These are phyloP conservation scores for Tillandsia leiboldiana DNA, from an alignment of 176 grass and related monocot species.

Conservation along the genomic window DNA sequence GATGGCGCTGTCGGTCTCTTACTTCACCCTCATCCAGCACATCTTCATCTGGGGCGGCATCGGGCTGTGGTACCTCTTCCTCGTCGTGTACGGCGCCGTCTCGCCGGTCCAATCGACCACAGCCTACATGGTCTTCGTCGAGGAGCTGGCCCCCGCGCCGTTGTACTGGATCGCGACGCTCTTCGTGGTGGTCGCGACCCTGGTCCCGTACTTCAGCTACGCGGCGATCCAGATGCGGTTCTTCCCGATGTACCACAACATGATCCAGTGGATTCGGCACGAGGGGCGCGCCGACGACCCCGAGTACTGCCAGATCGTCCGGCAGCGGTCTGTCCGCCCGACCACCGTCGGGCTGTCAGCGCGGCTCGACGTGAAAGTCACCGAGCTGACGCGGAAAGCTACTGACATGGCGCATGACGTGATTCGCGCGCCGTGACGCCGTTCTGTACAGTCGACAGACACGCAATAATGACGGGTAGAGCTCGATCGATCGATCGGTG, in stretches of 20 bases:
- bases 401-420: slow-evolving; percentile 30
- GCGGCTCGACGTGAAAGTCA: slow-evolving; percentile 49
- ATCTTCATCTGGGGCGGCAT: slow-evolving; percentile 96
- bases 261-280: slow-evolving; percentile 86
- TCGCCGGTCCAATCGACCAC: slow-evolving; percentile 35
- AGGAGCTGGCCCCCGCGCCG: slow-evolving; percentile 54
- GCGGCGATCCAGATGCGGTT: slow-evolving; percentile 62
- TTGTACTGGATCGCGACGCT: slow-evolving; percentile 76
- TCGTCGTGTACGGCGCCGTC: slow-evolving; percentile 57
- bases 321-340: slow-evolving; percentile 53
- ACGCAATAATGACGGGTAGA: too few species aligned
- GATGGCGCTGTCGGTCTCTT: slow-evolving; percentile 82
- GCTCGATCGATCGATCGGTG: too few species aligned
- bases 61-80: slow-evolving; percentile 70
- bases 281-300: slow-evolving; percentile 73
- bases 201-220: slow-evolving; percentile 58
- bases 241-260: slow-evolving; percentile 98
- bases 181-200: slow-evolving; percentile 56
- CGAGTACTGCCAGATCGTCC: slow-evolving; percentile 49
- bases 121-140: slow-evolving; percentile 69
- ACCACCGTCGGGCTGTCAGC: slow-evolving; percentile 84
- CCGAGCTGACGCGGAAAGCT: slow-evolving; percentile 38
- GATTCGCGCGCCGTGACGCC: background rate
- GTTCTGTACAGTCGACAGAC: too few species aligned
- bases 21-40: slow-evolving; percentile 94